phyloP scores from a whole-genome alignment of 2,329 filamentous ascomycete species.

The Curvularia hawaiiensis region DNA sequence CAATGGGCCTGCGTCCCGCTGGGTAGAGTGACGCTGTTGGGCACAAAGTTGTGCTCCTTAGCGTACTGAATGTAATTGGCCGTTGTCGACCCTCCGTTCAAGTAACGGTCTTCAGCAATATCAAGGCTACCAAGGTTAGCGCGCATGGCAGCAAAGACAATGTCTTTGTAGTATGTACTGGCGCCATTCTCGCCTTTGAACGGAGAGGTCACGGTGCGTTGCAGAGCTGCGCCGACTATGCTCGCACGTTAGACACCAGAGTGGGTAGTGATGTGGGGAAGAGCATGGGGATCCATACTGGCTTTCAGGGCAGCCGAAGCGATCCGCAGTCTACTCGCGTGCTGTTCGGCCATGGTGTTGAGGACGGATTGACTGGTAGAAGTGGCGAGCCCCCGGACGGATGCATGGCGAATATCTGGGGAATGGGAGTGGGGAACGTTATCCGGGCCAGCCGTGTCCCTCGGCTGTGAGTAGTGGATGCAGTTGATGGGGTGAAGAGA shows the following conservation, averaged over 20 bases:
- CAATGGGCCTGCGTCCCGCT: conserved; percentile 54
- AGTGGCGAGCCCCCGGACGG: not conserved
- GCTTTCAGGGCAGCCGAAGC: conserved; percentile 38
- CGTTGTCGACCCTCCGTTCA: conserved; percentile 35
- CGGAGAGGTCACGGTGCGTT: conserved; percentile 41
- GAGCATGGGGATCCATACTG: conserved; percentile 23
- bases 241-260: not conserved
- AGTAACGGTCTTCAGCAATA: conserved; percentile 43
- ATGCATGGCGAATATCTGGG: not conserved
- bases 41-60: conserved; percentile 43
- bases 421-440: conserved; percentile 1
- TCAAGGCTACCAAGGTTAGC: conserved; percentile 37
- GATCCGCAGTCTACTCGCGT: conserved; percentile 42
- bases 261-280: not conserved
- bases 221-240: conserved; percentile 41
- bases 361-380: not conserved
- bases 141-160: conserved; percentile 39
- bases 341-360: conserved; percentile 33
- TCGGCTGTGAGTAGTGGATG: not conserved
- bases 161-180: conserved; percentile 46
- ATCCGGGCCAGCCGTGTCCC: conserved; percentile 1
- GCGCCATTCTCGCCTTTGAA: conserved; percentile 45
- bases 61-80: conserved; percentile 45
- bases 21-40: conserved; percentile 46
- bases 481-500: not conserved